These are phyloP conservation scores for Elaphomyces granulatus DNA, from an alignment of 495 filamentous ascomycete species.

Conservation along the genomic window DNA sequence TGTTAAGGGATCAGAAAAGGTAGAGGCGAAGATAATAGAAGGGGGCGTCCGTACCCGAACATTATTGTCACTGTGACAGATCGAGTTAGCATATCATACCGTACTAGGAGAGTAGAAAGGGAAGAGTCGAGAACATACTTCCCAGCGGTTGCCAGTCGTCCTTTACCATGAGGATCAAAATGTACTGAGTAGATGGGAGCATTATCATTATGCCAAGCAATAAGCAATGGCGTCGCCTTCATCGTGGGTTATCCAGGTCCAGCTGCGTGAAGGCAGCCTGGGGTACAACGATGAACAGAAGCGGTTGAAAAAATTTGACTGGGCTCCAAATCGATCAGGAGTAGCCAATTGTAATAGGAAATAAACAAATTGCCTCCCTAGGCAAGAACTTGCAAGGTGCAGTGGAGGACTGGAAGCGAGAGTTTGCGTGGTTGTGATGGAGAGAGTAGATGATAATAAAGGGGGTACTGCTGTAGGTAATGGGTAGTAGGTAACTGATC, in stretches of 20 bases:
- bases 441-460: no score
- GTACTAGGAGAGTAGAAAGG: background rate
- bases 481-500: no score
- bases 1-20: conserved; percentile 25
- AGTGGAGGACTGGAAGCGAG: no score
- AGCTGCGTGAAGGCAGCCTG: background rate
- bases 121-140: conserved; percentile 27
- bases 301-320: background rate
- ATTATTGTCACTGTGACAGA: conserved; percentile 63
- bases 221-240: conserved; percentile 82
- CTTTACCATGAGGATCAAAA: conserved; percentile 89
- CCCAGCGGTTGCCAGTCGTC: conserved; percentile 81
- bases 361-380: conserved; percentile 3
- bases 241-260: conserved; percentile 36
- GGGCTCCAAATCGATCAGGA: background rate
- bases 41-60: conserved; percentile 57
- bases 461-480: no score
- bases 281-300: background rate
- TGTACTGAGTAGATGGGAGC: conserved; percentile 89
- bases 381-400: no score
- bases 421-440: no score
- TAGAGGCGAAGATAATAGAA: conserved; percentile 6
- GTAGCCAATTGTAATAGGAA: background rate
- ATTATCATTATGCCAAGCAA: conserved; percentile 94
- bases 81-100: conserved; percentile 5